These are phyloP conservation scores for Citropsis articulata DNA, from an alignment of 345 rosid species.

Conservation along the genomic window DNA sequence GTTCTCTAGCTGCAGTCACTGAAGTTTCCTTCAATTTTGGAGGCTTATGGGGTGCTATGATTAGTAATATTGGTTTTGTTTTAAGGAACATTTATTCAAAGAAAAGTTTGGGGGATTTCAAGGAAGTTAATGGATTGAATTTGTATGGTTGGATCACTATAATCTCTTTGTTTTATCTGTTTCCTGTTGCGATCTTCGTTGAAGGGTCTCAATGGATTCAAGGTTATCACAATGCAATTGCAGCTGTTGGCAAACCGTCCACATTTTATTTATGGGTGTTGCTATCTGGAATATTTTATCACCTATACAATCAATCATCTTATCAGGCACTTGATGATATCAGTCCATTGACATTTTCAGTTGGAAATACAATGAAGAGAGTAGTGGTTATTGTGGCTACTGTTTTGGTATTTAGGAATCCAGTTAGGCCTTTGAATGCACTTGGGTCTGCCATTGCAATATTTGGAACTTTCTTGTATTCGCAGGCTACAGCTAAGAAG, in stretches of 20 bases:
- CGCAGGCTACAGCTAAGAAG: constrained; percentile 77
- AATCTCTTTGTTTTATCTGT: constrained; percentile 63
- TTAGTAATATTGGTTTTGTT: constrained; percentile 91
- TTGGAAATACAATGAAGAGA: constrained; percentile 95
- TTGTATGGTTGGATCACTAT: constrained; percentile 84
- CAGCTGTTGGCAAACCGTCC: constrained; percentile 54
- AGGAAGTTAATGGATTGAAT: constrained; percentile 87
- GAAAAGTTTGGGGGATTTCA: constrained; percentile 70
- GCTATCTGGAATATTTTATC: constrained; percentile 85
- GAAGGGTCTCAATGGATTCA: constrained; percentile 92
- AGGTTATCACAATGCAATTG: constrained; percentile 79
- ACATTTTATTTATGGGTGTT: constrained; percentile 88
- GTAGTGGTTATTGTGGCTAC: constrained; percentile 88
- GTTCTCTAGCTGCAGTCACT: constrained; percentile 91
- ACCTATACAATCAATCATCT: constrained; percentile 88
- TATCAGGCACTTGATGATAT: constrained; percentile 96
- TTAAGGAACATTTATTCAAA: constrained; percentile 86
- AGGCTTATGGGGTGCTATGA: constrained; percentile 92
- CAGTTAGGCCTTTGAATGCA: constrained; percentile 87
- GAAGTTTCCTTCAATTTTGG: constrained; percentile 86
- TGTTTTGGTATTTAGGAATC: constrained; percentile 89
- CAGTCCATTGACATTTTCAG: constrained; percentile 87
- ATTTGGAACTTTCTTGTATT: constrained; percentile 81
- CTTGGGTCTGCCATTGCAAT: constrained; percentile 92
- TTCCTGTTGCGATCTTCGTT: constrained; percentile 80